Evolutionary conservation across 805 yeast genomes (phyloP).

Genomic region (Sungouiozyma intestinalis): DNA sequence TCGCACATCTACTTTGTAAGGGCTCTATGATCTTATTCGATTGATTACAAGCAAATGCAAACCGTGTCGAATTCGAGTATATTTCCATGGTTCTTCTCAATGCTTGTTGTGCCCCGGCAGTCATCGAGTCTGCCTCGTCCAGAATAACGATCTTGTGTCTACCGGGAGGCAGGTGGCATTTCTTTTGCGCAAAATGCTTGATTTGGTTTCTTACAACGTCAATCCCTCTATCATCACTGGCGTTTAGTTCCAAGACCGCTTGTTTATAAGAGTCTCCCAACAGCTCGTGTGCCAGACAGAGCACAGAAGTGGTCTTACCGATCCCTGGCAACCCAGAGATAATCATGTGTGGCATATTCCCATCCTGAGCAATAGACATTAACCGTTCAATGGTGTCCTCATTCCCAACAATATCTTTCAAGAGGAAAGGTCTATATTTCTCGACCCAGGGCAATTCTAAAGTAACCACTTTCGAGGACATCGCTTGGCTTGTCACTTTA

Average conservation of each 20-base stretch:
- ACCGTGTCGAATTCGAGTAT: slow-evolving; percentile 89
- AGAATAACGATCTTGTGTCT: slow-evolving; percentile 85
- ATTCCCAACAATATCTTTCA: slow-evolving; percentile 88
- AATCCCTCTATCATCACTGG: slow-evolving; percentile 95
- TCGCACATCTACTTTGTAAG: slow-evolving; percentile 91
- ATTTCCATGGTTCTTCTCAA: slow-evolving; percentile 90
- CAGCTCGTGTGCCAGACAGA: slow-evolving; percentile 77
- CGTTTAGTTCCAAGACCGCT: slow-evolving; percentile 88
- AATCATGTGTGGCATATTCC: slow-evolving; percentile 95
- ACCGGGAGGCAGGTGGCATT: slow-evolving; percentile 77
- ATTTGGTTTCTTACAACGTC: slow-evolving; percentile 91
- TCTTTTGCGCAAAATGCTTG: slow-evolving; percentile 93
- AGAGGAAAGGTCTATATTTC: slow-evolving; percentile 73
- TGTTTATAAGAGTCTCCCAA: slow-evolving; percentile 63
- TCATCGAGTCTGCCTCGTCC: slow-evolving; percentile 96
- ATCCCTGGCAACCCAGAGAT: slow-evolving; percentile 96
- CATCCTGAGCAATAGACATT: slow-evolving; percentile 76
- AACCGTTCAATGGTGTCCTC: slow-evolving; percentile 80
- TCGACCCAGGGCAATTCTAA: slow-evolving; percentile 63
- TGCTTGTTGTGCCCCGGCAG: slow-evolving; percentile 95
- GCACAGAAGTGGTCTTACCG: slow-evolving; percentile 91
- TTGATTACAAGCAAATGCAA: slow-evolving; percentile 97
- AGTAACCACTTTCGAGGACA: slow-evolving; percentile 9
- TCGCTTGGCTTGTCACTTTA: slow-evolving; percentile 1
- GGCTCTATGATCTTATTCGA: slow-evolving; percentile 94